Base-by-base conservation (phyloP, 73 alveolate species). In the Paramecium caudatum region DNA sequence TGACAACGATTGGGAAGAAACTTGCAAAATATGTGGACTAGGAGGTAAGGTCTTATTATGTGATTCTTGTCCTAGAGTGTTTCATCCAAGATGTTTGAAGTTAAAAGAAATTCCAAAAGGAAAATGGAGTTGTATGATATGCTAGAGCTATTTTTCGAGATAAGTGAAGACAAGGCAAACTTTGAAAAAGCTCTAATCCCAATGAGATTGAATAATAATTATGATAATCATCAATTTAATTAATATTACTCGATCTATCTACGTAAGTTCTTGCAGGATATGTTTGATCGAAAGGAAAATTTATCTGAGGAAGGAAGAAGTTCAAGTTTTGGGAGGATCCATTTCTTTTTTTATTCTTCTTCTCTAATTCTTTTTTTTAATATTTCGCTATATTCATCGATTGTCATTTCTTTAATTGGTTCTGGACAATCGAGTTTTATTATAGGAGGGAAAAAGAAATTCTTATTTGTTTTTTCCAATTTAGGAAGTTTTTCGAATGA, bases 31-130 rank as follows among this genome's bases (percentile, higher is more conserved):
- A 8, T 83, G 92, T 55, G 74, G 74, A 34, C 21, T 15, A 33
- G 85, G 82, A 21, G 92, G 92, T 32, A 70, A 83, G 61, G 92
- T 83, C 4, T 25, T 83, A n/a, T 55, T 48, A 48, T 83, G 92
- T 17, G 92, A 83, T 83, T 55, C 92, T 13, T 83, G 92, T 50
- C 92, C 92, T 50, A 47, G 83, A 34, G 92, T 83, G 4, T 83
- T 83, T 45, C 92, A 83, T 61, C 85, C 82, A 5, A 61, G 47
- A 83, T 83, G 92, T 61, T 47, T 83, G 36, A 70, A 70, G 13
- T 27, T 83, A 4, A 83, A 83, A 70, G 92, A 55, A 55, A 49
- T 46, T 10, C 90, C 90, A 16, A 27, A 80, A 80, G 90, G 90
- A 12, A 46, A 80, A 45, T 80, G 90, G 90, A 80, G 70, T 46